phyloP scores from a whole-genome alignment of 495 filamentous ascomycete genomes.

The Darksidea phi region DNA sequence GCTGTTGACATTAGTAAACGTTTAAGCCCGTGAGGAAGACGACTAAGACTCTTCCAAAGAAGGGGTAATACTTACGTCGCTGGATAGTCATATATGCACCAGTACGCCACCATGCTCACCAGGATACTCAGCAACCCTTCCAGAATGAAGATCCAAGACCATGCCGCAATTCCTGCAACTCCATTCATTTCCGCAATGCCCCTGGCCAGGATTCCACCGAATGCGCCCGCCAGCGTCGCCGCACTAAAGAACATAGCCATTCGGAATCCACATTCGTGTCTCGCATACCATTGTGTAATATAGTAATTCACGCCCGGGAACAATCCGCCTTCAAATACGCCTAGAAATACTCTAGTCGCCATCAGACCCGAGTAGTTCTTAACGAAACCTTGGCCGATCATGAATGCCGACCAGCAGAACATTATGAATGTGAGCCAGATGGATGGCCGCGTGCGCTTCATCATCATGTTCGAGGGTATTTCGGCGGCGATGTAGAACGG shows the following conservation, averaged over 20 bases:
- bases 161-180: conserved; percentile 61
- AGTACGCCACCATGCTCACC: conserved; percentile 14
- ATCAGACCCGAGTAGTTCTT: conserved; percentile 74
- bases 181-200: conserved; percentile 75
- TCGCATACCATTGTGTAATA: conserved; percentile 73
- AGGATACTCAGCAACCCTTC: conserved; percentile 23
- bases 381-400: conserved; percentile 80
- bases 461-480: conserved; percentile 79
- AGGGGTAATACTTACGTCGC: conserved; percentile 26
- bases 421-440: conserved; percentile 55
- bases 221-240: conserved; percentile 78
- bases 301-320: conserved; percentile 88
- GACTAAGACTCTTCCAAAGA: no score
- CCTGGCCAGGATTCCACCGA: conserved; percentile 77
- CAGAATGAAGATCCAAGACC: conserved; percentile 73
- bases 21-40: no score
- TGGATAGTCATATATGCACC: conserved; percentile 51
- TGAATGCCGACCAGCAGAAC: conserved; percentile 67
- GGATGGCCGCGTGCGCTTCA: conserved; percentile 58
- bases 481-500: conserved; percentile 86
- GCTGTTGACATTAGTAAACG: conserved; percentile 60
- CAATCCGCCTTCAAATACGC: conserved; percentile 77
- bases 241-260: conserved; percentile 89
- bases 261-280: conserved; percentile 72
- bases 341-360: conserved; percentile 81